Conservation (phyloP, 1,284 basidiomycete species). For the Vanrija sp. region DNA sequence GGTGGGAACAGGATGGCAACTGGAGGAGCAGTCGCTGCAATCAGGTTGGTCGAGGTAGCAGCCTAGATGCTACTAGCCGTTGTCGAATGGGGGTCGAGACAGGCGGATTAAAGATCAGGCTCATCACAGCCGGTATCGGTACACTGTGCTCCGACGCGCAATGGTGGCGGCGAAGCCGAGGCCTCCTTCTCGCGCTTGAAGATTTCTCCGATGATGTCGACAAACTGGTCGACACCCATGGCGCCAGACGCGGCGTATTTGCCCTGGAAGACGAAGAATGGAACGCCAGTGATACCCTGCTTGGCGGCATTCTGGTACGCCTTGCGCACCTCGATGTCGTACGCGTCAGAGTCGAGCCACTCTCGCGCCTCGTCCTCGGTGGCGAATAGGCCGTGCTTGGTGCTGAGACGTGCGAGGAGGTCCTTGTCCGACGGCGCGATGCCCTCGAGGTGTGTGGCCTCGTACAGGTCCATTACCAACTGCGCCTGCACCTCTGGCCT, state of each 20-base stretch:
- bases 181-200: not conserved
- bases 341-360: constrained; percentile 34
- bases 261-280: constrained; percentile 49
- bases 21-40: too few relatives aligned
- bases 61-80: too few relatives aligned
- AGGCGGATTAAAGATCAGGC: too few relatives aligned
- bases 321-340: constrained; percentile 33
- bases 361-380: constrained; percentile 25
- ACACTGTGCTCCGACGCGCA: too few relatives aligned
- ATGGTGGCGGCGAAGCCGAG: too few relatives aligned
- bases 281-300: constrained; percentile 50
- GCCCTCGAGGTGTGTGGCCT: constrained; percentile 46
- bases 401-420: constrained; percentile 38
- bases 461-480: constrained; percentile 35
- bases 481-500: constrained; percentile 37
- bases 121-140: too few relatives aligned
- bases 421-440: constrained; percentile 37
- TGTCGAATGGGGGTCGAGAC: too few relatives aligned
- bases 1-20: too few relatives aligned
- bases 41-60: too few relatives aligned
- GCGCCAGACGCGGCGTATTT: constrained; percentile 48
- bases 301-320: constrained; percentile 29
- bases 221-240: constrained; percentile 51
- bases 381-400: constrained; percentile 43
- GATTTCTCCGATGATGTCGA: constrained; percentile 36